A percentile compares a stretch with the other conserved stretches of the same genome.
These are phyloP conservation scores for Neonectria punicea DNA, from an alignment of 2,329 filamentous ascomycete genomes.

Conservation along the genomic window DNA sequence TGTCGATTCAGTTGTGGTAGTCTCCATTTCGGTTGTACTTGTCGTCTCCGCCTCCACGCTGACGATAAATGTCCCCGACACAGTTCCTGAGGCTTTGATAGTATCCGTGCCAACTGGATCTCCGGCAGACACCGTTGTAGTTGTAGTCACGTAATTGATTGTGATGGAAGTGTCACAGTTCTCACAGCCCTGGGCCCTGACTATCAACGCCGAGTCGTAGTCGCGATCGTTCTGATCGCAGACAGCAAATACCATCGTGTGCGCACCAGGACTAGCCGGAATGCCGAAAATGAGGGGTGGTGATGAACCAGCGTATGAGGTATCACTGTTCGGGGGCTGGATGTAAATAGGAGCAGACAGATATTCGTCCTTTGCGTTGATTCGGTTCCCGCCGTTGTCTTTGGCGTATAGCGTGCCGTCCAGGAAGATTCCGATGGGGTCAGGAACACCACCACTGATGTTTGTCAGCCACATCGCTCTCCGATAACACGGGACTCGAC, in stretches of 20 bases:
- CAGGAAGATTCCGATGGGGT: conserved; percentile 19
- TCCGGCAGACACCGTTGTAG: conserved; percentile 5
- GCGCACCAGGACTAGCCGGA: neutral
- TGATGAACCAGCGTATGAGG: conserved; percentile 19
- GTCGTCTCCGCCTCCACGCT: neutral
- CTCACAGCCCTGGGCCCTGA: conserved; percentile 19
- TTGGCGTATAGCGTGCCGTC: neutral
- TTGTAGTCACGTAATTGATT: conserved; percentile 16
- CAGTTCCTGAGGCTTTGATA: conserved; percentile 24
- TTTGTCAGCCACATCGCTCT: neutral
- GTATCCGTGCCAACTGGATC: conserved; percentile 19
- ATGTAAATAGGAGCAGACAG: conserved; percentile 12
- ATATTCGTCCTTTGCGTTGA: neutral
- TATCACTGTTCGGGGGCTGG: conserved; percentile 19
- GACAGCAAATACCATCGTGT: conserved; percentile 22
- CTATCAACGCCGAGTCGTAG: conserved; percentile 19
- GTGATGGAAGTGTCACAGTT: neutral
- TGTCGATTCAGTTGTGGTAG: neutral
- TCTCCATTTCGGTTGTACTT: neutral
- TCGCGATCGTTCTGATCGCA: conserved; percentile 19
- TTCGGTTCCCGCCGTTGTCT: conserved; percentile 4
- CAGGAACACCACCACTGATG: neutral
- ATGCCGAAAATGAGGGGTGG: conserved; percentile 21
- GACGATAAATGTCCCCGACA: conserved; percentile 29
- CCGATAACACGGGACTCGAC: neutral